Evolutionary conservation across 108 stramenopile species (phyloP).

Genomic region (Cylindrotheca closterium): DNA sequence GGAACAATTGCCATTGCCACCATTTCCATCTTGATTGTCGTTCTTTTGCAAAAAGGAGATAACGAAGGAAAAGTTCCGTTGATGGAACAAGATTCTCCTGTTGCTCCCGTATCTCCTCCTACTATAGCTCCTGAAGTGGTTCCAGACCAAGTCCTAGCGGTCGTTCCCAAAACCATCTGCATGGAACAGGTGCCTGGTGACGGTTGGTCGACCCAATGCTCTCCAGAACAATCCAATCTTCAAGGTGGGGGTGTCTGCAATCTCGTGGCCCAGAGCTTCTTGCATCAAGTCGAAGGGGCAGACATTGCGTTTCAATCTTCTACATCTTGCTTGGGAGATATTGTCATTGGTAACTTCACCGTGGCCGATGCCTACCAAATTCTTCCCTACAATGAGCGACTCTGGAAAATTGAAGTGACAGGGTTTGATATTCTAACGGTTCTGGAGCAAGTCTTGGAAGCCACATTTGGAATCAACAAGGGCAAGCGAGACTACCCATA

Average conservation of each 20-base stretch:
- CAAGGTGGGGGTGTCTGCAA: constrained; percentile 41
- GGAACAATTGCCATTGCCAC: no score
- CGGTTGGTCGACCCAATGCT: neutral
- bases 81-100: neutral
- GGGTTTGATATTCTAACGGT: constrained; percentile 34
- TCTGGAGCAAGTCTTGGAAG: constrained; percentile 36
- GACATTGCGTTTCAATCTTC: constrained; percentile 46
- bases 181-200: constrained; percentile 6
- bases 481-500: constrained; percentile 39
- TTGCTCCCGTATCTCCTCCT: neutral
- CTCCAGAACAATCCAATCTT: neutral
- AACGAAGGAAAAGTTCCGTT: neutral
- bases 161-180: constrained; percentile 8
- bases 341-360: constrained; percentile 27
- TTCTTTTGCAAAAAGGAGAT: neutral
- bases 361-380: constrained; percentile 20
- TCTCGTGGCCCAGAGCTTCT: constrained; percentile 42
- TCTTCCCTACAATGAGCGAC: constrained; percentile 31
- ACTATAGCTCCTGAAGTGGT: no score
- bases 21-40: neutral
- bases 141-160: neutral
- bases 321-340: constrained; percentile 31
- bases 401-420: constrained; percentile 26
- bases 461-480: neutral
- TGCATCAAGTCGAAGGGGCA: constrained; percentile 13